Conservation (phyloP, 306 rosid genomes). For the Phaseolus lunatus region DNA sequence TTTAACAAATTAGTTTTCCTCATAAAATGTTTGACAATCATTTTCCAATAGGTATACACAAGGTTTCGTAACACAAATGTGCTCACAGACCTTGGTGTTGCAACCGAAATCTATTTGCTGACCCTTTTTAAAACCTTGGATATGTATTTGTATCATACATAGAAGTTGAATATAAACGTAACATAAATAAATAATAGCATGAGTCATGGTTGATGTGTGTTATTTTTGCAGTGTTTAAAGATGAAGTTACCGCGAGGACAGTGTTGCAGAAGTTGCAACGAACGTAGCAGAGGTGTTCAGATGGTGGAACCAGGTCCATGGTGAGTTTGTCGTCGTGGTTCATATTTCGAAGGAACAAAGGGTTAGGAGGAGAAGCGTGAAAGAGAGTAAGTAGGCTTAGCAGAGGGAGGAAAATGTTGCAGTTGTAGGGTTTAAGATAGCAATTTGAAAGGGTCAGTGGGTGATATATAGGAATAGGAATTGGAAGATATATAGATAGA, state of each 20-base stretch:
- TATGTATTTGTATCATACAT: background rate
- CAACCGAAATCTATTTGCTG: background rate
- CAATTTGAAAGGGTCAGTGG: constrained; percentile 42
- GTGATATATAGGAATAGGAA: constrained; percentile 41
- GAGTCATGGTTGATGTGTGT: background rate
- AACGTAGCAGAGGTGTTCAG: constrained; percentile 94
- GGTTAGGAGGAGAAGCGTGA: background rate
- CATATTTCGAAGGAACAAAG: constrained; percentile 52
- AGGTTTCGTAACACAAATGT: background rate
- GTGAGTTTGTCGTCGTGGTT: constrained; percentile 70
- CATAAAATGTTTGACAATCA: background rate
- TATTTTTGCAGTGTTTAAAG: background rate
- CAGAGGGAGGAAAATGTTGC: constrained; percentile 20
- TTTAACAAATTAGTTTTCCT: background rate
- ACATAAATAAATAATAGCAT: background rate
- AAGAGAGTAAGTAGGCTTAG: background rate
- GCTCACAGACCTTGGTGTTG: background rate
- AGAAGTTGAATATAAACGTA: background rate
- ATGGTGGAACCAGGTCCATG: constrained; percentile 74
- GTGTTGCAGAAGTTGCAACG: constrained; percentile 98
- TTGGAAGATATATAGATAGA: background rate
- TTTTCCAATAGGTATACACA: background rate
- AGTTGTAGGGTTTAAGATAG: constrained; percentile 53
- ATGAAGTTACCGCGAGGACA: constrained; percentile 78
- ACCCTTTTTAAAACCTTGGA: background rate